Base-by-base conservation (phyloP, 805 yeast species). In the Zygosaccharomyces pseudorouxii region DNA sequence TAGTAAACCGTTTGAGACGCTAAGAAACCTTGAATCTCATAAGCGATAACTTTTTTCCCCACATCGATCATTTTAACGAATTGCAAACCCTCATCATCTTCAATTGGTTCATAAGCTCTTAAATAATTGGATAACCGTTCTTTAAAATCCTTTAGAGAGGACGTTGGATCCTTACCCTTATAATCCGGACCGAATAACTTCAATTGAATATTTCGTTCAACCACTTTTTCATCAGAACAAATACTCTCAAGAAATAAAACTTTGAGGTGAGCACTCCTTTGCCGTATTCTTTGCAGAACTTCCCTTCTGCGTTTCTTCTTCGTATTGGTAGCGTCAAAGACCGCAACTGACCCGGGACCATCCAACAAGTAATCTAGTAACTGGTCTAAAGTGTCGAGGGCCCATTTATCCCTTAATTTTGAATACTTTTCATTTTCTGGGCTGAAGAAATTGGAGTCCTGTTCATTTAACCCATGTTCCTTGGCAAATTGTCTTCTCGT, bases 11-110 rank as follows among this genome's bases (percentile, higher is more conserved):
- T 86, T 62, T 93, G 98, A 2, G 96, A 89, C 0, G 97, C 92
- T 46, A 92, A 71, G 60, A 89, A 93, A 4, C 86, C 86, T 59
- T 87, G 87, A 49, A 92, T 86, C 62, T 90, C 89, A 65, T 84
- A 90, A 29, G 96, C 88, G 46, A 92, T 95, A 35, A 92, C 89
- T 65, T 92, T 93, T 59, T 87, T 82, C 6, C 99, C 98, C 9
- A 90, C 97, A 65, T 92, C 92, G 48, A 92, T 89, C 95, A 92
- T 89, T 67, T 92, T 89, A 55, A 90, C 87, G 60, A 89, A 93
- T 64, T 88, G 97, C 35, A 84, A 71, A 39, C 75, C 71, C 57
- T 85, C 92, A 16, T 74, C 78, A 39, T 87, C 95, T 54, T 86
- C 95, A 31, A 92, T 84, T 1, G 97, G 85, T 66, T 93, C 90